Evolutionary conservation across 345 rosid genomes (phyloP), one percentile per base, ranked within the genome.

Genomic region (rapeseed (Brassica napus)): DNA sequence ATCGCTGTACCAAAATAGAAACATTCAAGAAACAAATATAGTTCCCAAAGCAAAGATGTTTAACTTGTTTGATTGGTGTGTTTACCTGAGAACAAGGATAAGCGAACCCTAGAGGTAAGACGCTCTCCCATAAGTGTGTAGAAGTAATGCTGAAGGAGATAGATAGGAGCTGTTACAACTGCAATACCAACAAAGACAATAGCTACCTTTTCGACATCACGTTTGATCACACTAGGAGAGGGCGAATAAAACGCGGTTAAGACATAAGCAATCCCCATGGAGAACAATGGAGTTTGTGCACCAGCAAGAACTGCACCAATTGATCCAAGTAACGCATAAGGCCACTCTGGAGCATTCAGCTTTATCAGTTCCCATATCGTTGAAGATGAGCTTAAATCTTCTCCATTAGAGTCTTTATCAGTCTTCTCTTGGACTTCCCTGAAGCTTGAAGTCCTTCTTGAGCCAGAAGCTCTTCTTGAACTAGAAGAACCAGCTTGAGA

Each of bases 301-400:
- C 97, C 97, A n/a, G 90, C 86, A 66, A 94, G 82, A 76, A 89
- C 70, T 42, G 98, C 94, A 72, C 96, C 98, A 3, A 86, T 65
- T 6, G 97, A 90, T 15, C 97, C 97, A 70, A 92, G 92, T 71
- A 92, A 64, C 23, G 93, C 97, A 67, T 85, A 88, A 2, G 88
- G 90, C 98, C 98, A 88, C 39, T 94, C 97, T 3, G 97, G 93
- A 62, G 93, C 85, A 84, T 92, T 94, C 65, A 92, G 12, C 76
- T 88, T 94, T 34, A 87, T 49, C 14, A 92, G 88, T 34, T 87
- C 85, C 90, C 84, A 85, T 37, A 91, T 87, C 74, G 89, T 82
- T 4, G 74, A 31, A 23, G 82, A 71, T 8, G 82, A 69, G 69
- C 74, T 60, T 52, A 79, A 73, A 69, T 70, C 77, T 71, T 65